Conservation (phyloP, 768 basidiomycete species). For the Russula earlei region DNA sequence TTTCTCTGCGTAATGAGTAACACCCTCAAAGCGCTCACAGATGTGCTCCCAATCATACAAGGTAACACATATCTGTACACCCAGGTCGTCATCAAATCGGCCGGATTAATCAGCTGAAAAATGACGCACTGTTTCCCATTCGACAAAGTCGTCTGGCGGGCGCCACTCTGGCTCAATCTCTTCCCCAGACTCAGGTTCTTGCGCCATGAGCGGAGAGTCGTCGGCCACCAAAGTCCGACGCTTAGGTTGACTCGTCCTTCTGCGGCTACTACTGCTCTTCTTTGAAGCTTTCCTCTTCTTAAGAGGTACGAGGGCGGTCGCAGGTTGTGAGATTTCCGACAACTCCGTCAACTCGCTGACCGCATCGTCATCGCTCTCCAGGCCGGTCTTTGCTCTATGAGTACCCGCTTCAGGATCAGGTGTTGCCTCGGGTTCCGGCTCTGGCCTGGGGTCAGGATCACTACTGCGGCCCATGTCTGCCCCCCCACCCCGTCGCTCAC, state of each 20-base stretch:
- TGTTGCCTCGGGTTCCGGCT: constrained; percentile 21
- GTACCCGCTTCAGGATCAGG: constrained; percentile 12
- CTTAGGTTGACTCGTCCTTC: constrained; percentile 6
- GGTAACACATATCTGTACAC: constrained; percentile 64
- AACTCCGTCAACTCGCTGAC: constrained; percentile 71
- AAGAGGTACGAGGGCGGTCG: constrained; percentile 21
- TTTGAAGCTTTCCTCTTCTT: constrained; percentile 10
- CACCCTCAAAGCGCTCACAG: constrained; percentile 62
- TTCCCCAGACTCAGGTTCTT: constrained; percentile 17
- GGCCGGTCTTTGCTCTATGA: constrained; percentile 35
- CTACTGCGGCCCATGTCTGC: constrained; percentile 10
- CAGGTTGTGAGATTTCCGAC: constrained; percentile 36
- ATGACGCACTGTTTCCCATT: constrained; percentile 77
- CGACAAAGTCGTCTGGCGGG: constrained; percentile 51
- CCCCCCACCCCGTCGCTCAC: constrained; percentile 19
- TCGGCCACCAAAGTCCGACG: constrained; percentile 8
- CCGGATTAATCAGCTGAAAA: background rate
- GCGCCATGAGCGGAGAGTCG: constrained; percentile 8
- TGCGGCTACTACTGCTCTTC: constrained; percentile 7
- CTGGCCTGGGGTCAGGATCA: background rate
- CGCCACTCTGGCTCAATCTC: constrained; percentile 22
- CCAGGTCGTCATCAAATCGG: background rate
- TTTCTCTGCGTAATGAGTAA: constrained; percentile 73
- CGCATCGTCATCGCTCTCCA: constrained; percentile 53
- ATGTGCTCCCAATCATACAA: constrained; percentile 80